These are phyloP conservation scores for Dispira simplex DNA, from an alignment of 192 early-diverging fungal genomes.

Conservation along the genomic window DNA sequence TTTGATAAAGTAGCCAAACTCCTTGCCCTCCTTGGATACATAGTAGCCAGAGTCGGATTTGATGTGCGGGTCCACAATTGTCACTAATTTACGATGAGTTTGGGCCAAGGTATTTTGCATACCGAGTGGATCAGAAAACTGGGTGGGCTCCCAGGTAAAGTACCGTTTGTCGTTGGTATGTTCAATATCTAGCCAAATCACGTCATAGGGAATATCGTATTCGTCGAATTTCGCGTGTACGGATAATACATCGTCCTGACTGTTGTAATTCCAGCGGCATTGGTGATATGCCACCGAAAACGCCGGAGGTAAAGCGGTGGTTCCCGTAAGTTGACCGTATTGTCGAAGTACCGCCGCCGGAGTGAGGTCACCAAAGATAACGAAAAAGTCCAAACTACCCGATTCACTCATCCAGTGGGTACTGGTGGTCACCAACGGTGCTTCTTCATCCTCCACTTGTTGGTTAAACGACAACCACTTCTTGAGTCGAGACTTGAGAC, in stretches of 20 bases:
- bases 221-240: slow-evolving; percentile 82
- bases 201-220: slow-evolving; percentile 90
- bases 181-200: slow-evolving; percentile 99
- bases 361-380: slow-evolving; percentile 55
- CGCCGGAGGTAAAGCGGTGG: slow-evolving; percentile 63
- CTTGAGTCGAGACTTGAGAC: background rate
- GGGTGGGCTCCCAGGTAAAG: slow-evolving; percentile 88
- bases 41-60: slow-evolving; percentile 66
- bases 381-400: slow-evolving; percentile 76
- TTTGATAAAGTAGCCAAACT: slow-evolving; percentile 62
- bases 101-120: slow-evolving; percentile 66
- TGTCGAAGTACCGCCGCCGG: slow-evolving; percentile 50
- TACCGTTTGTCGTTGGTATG: slow-evolving; percentile 98
- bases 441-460: background rate
- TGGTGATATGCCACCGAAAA: slow-evolving; percentile 95
- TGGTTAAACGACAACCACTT: background rate
- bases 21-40: slow-evolving; percentile 64
- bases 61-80: slow-evolving; percentile 94
- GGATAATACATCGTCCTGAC: slow-evolving; percentile 70
- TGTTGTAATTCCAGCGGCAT: slow-evolving; percentile 96
- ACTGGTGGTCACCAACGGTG: slow-evolving; percentile 18
- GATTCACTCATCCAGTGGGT: slow-evolving; percentile 95
- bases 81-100: slow-evolving; percentile 64
- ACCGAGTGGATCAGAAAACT: slow-evolving; percentile 73
- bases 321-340: slow-evolving; percentile 66